Evolutionary conservation across 257 asterid genomes (phyloP), one percentile per base, ranked within the genome.

Genomic region (Jasminum sambac): DNA sequence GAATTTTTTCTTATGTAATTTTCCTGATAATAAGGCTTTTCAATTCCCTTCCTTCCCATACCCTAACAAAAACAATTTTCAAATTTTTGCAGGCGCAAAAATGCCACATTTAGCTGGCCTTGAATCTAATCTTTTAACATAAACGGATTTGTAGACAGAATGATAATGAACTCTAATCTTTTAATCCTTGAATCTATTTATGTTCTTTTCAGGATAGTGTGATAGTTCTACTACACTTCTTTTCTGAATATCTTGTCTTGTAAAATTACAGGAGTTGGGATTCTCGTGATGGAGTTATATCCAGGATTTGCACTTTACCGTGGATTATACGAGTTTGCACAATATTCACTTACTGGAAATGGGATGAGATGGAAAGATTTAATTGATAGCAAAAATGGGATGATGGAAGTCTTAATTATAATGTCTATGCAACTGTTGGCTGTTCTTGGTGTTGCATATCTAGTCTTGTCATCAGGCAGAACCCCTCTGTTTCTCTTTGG

Each of bases 361-460:
- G 99, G 99, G 73, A 95, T 95, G 99, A 75, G 82, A 78, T 95
- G 98, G 99, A 88, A 76, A 76, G 84, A 91, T 84, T 68, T 95
- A 74, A 86, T 64, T 40, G 85, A 89, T 80, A 68, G 84, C 52
- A 17, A 72, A 41, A 95, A 89, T 77, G 98, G 98, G 72, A 86
- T 91, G 96, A 83, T 65, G 74, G 90, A 82, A 14, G 81, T 74
- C 58, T 64, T 95, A 71, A 80, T 91, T 67, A 87, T 95, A 68
- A 84, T 95, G 74, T 75, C 80, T 23, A 80, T 91, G 70, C 96
- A 95, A 79, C 91, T 98, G 99, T 60, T 87, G 68, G 79, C 89
- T 71, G 88, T 95, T 77, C 88, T 91, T 59, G 74, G 77, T 38
- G 79, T 84, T 66, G 61, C 70, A 14, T 97, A 91, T 77, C 95